Evolutionary conservation across 257 asterid genomes (phyloP), one percentile per base, ranked within the genome.

Genomic region (Nicotiana obtusifolia): DNA sequence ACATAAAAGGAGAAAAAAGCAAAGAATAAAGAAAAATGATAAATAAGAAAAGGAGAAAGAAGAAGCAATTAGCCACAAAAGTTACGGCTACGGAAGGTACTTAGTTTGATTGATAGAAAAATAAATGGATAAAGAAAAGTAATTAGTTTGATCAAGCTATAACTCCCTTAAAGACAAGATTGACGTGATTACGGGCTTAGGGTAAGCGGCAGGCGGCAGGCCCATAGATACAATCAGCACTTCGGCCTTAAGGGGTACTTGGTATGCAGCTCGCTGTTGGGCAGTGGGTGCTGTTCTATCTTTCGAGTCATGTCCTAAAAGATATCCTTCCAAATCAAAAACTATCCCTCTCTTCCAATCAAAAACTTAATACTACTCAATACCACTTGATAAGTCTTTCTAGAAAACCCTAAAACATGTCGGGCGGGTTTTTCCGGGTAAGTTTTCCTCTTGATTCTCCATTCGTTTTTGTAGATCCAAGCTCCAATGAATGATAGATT

Each of bases 341-440:
- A 11, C 19, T 33, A 30, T 16, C 10, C 75, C 10, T 26, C 71
- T 62, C 28, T 68, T 68, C 54, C 77, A 37, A 64, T 64, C 37
- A 24, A 28, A 28, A 62, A 53, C 19, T 41, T 41, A 41, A 41
- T 28, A 26, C 11, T 26, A 64, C 15, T 14, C 15, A 15, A 30
- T 64, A 15, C 5, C 59, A 53, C 41, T 28, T 24, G 17, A 28
- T 62, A 20, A 28, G 59, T 65, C 52, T 30, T 67, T 26, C 33
- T 41, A 84, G 35, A 53, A 88, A 92, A 91, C 97, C 98, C 95
- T 90, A 90, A 88, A 84, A 86, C 78, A 94, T 94, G 97, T 94
- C 98, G 69, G 97, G 98, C 85, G 98, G 98, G 62, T 94, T 94
- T 86, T 94, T 94, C 88, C 91, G 98, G 94, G 98, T 94, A 92